A percentile compares a stretch with the other conserved stretches of the same genome.
Conservation (phyloP, 352 stramenopile genomes). For the Hyaloperonospora arabidopsidis region DNA sequence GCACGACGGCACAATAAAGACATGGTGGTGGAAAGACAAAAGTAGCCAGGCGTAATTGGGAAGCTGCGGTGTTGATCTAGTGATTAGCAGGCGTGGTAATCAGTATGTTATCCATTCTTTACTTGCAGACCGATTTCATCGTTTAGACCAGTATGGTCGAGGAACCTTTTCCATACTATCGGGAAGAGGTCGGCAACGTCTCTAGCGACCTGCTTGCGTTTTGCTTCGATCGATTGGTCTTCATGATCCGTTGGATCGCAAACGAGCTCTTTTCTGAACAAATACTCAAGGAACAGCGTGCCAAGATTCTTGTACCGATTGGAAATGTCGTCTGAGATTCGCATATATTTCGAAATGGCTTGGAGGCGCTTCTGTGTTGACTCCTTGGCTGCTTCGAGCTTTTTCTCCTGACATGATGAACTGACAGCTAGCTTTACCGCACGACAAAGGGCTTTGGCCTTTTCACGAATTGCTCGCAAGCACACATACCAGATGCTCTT, state of each 20-base stretch:
- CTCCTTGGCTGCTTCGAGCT: constrained; percentile 19
- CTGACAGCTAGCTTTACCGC: neutral
- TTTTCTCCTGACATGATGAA: neutral
- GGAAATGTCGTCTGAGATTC: constrained; percentile 33
- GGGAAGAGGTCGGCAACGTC: constrained; percentile 63
- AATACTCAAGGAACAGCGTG: constrained; percentile 54
- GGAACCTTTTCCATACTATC: constrained; percentile 62
- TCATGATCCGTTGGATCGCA: constrained; percentile 8
- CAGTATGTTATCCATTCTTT: constrained; percentile 12
- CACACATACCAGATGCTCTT: constrained; percentile 83
- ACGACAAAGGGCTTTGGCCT: constrained; percentile 58
- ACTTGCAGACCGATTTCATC: constrained; percentile 33
- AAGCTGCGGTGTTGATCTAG: constrained; percentile 9
- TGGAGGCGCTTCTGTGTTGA: constrained; percentile 47
- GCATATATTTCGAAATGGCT: constrained; percentile 46
- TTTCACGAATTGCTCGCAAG: constrained; percentile 80
- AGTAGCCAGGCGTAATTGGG: constrained; percentile 18
- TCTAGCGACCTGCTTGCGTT: constrained; percentile 20
- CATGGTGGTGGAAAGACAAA: constrained; percentile 83
- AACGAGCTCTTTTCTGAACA: constrained; percentile 38
- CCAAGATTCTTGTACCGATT: constrained; percentile 43
- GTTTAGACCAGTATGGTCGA: constrained; percentile 35
- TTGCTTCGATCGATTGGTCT: constrained; percentile 23
- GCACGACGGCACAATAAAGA: constrained; percentile 85
- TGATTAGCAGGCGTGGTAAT: constrained; percentile 2